Evolutionary conservation across 495 filamentous ascomycete species (phyloP).

Genomic region (Neurospora sp.): DNA sequence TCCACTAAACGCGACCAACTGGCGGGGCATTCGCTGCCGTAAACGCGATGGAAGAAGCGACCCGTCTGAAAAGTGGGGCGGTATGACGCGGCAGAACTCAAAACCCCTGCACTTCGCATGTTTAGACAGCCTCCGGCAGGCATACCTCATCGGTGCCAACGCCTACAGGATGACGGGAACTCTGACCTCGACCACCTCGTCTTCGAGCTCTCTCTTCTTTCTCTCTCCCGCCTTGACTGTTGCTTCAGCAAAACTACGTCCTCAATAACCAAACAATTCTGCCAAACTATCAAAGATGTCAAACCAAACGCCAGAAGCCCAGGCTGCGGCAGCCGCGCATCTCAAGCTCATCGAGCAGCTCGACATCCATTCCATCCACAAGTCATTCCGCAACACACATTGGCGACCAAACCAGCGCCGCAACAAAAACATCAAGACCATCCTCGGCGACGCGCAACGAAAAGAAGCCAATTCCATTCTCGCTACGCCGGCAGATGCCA

Average conservation of each 20-base stretch:
- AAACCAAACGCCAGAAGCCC: slow-evolving; percentile 18
- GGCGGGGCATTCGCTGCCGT: background rate
- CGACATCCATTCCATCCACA: slow-evolving; percentile 71
- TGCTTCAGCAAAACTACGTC: background rate
- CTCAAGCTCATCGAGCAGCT: slow-evolving; percentile 66
- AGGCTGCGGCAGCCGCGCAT: slow-evolving; percentile 38
- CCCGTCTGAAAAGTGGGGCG: background rate
- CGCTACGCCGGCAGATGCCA: slow-evolving; percentile 68
- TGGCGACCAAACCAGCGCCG: slow-evolving; percentile 91
- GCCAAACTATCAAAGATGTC: slow-evolving; percentile 17
- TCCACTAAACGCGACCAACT: background rate
- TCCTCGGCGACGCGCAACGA: slow-evolving; percentile 78
- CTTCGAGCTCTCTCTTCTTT: background rate
- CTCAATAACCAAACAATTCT: background rate
- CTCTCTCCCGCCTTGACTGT: background rate
- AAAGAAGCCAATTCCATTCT: slow-evolving; percentile 62
- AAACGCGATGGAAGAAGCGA: background rate
- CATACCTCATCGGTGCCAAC: background rate
- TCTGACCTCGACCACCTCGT: background rate
- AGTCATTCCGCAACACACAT: slow-evolving; percentile 75
- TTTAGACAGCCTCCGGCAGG: no score
- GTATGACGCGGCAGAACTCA: background rate
- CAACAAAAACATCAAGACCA: slow-evolving; percentile 97
- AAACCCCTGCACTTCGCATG: background rate
- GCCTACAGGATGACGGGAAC: background rate